Evolutionary conservation across 345 rosid species (phyloP).

Genomic region (Arabidopsis arenosa): DNA sequence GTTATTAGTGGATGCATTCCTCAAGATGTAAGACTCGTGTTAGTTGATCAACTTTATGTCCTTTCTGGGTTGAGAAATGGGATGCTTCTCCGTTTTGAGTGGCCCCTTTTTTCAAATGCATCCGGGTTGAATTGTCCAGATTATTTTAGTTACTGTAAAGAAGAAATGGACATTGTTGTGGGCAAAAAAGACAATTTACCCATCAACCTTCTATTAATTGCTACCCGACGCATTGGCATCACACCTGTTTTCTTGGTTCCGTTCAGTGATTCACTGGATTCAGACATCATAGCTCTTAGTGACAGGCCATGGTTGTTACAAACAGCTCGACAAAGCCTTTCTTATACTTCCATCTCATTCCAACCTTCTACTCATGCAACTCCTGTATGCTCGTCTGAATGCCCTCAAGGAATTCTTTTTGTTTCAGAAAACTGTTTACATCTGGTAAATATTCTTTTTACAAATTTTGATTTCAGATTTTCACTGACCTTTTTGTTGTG

Average conservation of each 20-base stretch:
- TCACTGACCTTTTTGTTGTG: conserved; percentile 7
- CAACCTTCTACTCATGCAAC: conserved; percentile 97
- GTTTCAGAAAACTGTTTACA: conserved; percentile 94
- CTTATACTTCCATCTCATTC: conserved; percentile 88
- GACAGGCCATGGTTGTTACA: conserved; percentile 98
- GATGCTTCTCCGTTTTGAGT: conserved; percentile 96
- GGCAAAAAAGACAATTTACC: conserved; percentile 51
- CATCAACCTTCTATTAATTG: conserved; percentile 73
- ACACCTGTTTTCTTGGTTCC: conserved; percentile 98
- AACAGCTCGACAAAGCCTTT: conserved; percentile 88
- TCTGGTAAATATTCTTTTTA: conserved; percentile 62
- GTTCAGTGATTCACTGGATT: conserved; percentile 69
- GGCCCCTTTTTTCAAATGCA: conserved; percentile 61
- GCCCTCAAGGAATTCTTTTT: conserved; percentile 91
- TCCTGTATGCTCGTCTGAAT: conserved; percentile 87
- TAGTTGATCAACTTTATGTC: conserved; percentile 79
- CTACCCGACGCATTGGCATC: conserved; percentile 90
- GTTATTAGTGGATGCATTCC: conserved; percentile 85
- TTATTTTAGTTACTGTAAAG: conserved; percentile 44
- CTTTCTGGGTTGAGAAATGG: conserved; percentile 97
- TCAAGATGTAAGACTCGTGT: conserved; percentile 95
- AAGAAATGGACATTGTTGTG: conserved; percentile 45
- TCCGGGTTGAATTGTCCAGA: conserved; percentile 45
- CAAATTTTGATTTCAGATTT: conserved; percentile 22
- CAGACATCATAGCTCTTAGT: conserved; percentile 91